Evolutionary conservation across 1,139 yeast species (phyloP), one percentile per base, ranked within the genome.

Genomic region (Chernovozyma aurita): DNA sequence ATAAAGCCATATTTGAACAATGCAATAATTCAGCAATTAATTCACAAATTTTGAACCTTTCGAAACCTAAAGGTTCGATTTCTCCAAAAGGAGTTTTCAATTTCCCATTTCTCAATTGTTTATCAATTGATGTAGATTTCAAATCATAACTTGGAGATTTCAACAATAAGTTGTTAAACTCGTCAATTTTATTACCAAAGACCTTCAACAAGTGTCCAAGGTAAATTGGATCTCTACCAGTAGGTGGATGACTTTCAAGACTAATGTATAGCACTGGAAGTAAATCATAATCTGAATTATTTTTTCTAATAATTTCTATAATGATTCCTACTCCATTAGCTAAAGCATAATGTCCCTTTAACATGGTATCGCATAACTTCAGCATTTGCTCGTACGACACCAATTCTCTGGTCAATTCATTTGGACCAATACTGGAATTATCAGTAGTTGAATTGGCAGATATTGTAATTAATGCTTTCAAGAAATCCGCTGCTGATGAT

Each of bases 251-350:
- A 24, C 94, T 78, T 47, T 88, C 95, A 40, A 88, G 65, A 0
- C 97, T 85, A 32, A 87, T 85, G 58, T 82, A 83, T 55, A 88
- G 72, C 26, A 92, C 90, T 15, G 95, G 96, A 35, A 87, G 82
- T 39, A 82, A 77, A 61, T 92, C 98, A 57, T 92, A 92, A 59
- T 92, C 98, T 1, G 96, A 86, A 57, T 92, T 94, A 59, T 92
- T 92, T 56, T 92, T 92, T 48, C 99, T 76, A 47, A 94, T 94
- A 41, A 92, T 83, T 58, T 92, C 98, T 54, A 92, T 92, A 38
- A 92, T 83, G 34, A 92, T 88, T 4, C 97, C 97, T 24, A 92
- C 98, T 40, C 97, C 97, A 46, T 92, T 92, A 25, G 95, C 86
- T 51, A 92, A 70, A 4, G 95, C 94, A 32, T 90, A 82, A 4